These are phyloP conservation scores for Forsythia suspensa DNA, from an alignment of 257 asterid genomes.

Conservation along the genomic window DNA sequence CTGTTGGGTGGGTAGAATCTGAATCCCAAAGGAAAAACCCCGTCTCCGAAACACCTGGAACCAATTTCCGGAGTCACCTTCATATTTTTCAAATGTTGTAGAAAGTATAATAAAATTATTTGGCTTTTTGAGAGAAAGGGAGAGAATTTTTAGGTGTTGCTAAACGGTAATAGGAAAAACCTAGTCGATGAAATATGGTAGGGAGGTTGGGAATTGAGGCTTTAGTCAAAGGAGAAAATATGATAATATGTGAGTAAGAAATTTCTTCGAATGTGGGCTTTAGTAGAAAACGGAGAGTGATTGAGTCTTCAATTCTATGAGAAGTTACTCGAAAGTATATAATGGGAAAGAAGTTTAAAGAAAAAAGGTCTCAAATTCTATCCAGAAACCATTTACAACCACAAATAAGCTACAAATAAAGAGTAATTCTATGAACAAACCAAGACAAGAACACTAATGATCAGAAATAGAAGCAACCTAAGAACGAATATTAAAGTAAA, in stretches of 20 bases:
- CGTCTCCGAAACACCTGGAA: conserved; percentile 26
- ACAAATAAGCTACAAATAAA: too few species aligned
- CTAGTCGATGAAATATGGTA: conserved; percentile 8
- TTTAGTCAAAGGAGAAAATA: neutral
- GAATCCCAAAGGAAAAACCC: conserved; percentile 79
- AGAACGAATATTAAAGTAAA: too few species aligned
- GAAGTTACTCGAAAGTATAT: too few species aligned
- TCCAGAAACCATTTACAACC: too few species aligned
- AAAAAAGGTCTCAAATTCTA: too few species aligned
- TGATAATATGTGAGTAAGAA: neutral
- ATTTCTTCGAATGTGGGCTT: conserved; percentile 1
- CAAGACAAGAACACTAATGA: too few species aligned
- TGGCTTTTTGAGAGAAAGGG: conserved; percentile 6
- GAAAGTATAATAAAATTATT: neutral
- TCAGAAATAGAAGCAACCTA: too few species aligned
- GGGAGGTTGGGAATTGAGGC: neutral
- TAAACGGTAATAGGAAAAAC: neutral
- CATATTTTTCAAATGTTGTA: conserved; percentile 8
- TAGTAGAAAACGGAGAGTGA: too few species aligned
- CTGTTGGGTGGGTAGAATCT: conserved; percentile 80
- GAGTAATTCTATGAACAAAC: too few species aligned
- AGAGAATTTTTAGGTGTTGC: neutral
- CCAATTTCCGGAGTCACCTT: conserved; percentile 28
- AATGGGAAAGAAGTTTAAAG: too few species aligned
- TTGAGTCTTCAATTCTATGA: too few species aligned